Percentiles rank a stretch among this genome's conserved stretches.
phyloP scores from a whole-genome alignment of 306 rosid genomes.

The Malus orientalis region DNA sequence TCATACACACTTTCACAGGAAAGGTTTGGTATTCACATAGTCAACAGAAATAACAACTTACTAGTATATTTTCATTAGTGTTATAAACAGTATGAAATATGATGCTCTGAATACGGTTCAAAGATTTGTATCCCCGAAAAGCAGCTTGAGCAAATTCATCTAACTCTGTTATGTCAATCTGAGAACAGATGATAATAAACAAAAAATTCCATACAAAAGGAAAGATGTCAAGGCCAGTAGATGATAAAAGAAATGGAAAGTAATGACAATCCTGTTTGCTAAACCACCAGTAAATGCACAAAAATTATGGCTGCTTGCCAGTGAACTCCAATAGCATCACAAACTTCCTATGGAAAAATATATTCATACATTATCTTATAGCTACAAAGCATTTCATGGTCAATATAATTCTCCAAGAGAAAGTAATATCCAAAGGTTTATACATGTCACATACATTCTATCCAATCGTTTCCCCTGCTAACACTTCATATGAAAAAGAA shows the following conservation, averaged over 20 bases:
- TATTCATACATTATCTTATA: neutral
- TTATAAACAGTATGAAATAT: slow-evolving; percentile 79
- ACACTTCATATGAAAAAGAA: neutral
- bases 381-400: neutral
- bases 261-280: slow-evolving; percentile 5
- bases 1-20: slow-evolving; percentile 4
- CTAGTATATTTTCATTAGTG: slow-evolving; percentile 89
- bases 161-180: slow-evolving; percentile 83
- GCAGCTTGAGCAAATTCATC: slow-evolving; percentile 99
- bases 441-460: neutral
- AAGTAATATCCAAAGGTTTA: neutral
- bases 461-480: neutral
- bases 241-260: slow-evolving; percentile 7
- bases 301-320: slow-evolving; percentile 2
- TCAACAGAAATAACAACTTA: slow-evolving; percentile 33
- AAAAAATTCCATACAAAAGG: slow-evolving; percentile 10
- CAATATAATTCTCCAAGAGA: neutral
- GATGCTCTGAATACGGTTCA: slow-evolving; percentile 90
- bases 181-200: slow-evolving; percentile 22
- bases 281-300: neutral
- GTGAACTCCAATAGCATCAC: neutral
- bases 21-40: neutral
- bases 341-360: neutral
- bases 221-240: slow-evolving; percentile 11
- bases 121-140: slow-evolving; percentile 76